Conservation (phyloP, 2,329 filamentous ascomycete species). For the Pestalotiopsis sp. region DNA sequence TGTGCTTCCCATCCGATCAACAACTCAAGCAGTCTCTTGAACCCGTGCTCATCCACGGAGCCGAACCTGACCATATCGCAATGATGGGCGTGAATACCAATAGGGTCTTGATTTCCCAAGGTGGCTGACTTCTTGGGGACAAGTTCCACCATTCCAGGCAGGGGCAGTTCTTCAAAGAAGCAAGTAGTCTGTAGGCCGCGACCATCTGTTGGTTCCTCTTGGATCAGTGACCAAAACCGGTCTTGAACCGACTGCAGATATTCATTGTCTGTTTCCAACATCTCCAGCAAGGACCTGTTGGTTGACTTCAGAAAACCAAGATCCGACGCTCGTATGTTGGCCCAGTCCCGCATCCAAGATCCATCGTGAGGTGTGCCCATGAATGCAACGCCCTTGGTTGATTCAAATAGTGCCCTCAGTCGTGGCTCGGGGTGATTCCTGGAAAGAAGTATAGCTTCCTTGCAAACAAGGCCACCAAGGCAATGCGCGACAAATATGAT, state of each 20-base stretch:
- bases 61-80: conserved; percentile 34
- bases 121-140: conserved; percentile 32
- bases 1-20: conserved; percentile 16
- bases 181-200: conserved; percentile 28
- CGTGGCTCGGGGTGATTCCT: conserved; percentile 30
- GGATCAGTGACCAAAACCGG: conserved; percentile 25
- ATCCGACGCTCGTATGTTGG: conserved; percentile 25
- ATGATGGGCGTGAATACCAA: conserved; percentile 33
- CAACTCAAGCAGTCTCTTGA: conserved; percentile 26
- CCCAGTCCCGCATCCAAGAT: conserved; percentile 35
- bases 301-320: conserved; percentile 32
- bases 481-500: conserved; percentile 40
- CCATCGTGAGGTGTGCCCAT: conserved; percentile 40
- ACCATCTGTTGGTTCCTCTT: conserved; percentile 16
- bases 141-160: conserved; percentile 23
- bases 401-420: conserved; percentile 29
- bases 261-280: conserved; percentile 13
- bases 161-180: conserved; percentile 37
- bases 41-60: conserved; percentile 29
- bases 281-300: conserved; percentile 30
- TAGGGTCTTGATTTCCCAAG: conserved; percentile 26
- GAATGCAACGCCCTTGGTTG: conserved; percentile 32
- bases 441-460: conserved; percentile 33
- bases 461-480: conserved; percentile 40
- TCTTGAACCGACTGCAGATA: not conserved